Base-by-base conservation (phyloP, 1,284 basidiomycete genomes). In the Porogramme epimiltina region DNA sequence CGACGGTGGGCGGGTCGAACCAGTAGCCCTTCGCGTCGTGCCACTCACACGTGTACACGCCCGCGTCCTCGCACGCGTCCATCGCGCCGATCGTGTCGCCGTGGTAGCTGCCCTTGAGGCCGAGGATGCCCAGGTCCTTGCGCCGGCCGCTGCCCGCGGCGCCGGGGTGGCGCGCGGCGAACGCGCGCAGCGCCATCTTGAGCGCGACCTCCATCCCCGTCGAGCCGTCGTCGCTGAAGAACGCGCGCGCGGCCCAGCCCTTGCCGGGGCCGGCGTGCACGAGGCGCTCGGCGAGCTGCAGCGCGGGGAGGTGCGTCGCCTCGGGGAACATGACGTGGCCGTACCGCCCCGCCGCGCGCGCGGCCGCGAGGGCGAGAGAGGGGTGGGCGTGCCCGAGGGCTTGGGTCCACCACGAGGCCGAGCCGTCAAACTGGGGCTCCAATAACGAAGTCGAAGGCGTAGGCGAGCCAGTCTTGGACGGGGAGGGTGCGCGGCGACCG, bases 341-440 rank as follows among this genome's bases (percentile, higher is more conserved):
- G 63, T 98, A 99, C 4, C 96, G 82, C 2, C 95, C 96, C 4
- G 93, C 89, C 3, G 95, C 95, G 28, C 82, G 76, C 0, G 95
- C 94, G 0, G 94, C 96, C 1, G 95, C 93, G 24, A 93, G 75
- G 0, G 92, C 87, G 11, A 98, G 78, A 0, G 84, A 73, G 0
- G 91, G 82, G 51, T 91, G 75, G 0, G 83, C 87, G 64, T 98
- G 96, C 0, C 95, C 95, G 39, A 98, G 73, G 0, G 89, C 85
- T 73, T 99, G 96, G 0, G 96, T 98, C 93, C 96, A 99, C 96
- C 96, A 98, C 15, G 93, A 96, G 0, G 96, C 95, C 0, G 94
- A 96, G 8, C 92, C 89, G 65, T 98, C 96, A 55, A 95, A 84
- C 58, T 91, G 83, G 2, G 90, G 85, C 38, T 78, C 74, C 5